These are phyloP conservation scores for Lactarius hengduanensis DNA, from an alignment of 768 basidiomycete species.

Conservation along the genomic window DNA sequence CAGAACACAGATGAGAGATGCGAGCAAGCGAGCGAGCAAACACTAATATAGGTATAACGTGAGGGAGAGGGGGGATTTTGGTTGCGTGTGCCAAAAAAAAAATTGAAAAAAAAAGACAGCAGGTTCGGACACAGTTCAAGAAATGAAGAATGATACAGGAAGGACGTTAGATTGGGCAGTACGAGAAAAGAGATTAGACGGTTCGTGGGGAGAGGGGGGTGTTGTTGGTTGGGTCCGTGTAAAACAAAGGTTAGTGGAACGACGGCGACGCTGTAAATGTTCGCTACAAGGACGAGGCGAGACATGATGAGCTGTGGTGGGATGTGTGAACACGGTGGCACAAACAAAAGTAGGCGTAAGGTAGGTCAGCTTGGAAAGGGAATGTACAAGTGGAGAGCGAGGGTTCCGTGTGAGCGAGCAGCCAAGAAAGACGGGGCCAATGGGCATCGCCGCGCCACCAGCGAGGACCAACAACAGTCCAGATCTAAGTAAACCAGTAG, in stretches of 20 bases:
- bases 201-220: not conserved
- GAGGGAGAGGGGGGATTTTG: not conserved
- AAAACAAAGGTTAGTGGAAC: not conserved
- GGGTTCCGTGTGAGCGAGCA: not conserved
- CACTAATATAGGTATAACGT: constrained; percentile 3
- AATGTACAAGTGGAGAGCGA: not conserved
- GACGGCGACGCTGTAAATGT: not conserved
- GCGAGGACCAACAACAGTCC: not conserved
- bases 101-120: not conserved
- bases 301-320: not conserved
- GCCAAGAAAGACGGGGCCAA: not conserved
- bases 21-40: not conserved
- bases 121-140: not conserved
- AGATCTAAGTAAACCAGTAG: constrained; percentile 4
- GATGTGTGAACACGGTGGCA: too few relatives aligned
- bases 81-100: not conserved
- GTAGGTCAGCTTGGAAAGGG: not conserved
- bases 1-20: not conserved
- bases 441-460: not conserved
- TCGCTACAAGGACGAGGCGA: not conserved
- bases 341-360: not conserved
- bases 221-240: too few relatives aligned
- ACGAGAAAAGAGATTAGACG: not conserved
- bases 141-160: not conserved
- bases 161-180: not conserved